phyloP scores from a whole-genome alignment of 331 rosid genomes.

The Cucumis variabilis region DNA sequence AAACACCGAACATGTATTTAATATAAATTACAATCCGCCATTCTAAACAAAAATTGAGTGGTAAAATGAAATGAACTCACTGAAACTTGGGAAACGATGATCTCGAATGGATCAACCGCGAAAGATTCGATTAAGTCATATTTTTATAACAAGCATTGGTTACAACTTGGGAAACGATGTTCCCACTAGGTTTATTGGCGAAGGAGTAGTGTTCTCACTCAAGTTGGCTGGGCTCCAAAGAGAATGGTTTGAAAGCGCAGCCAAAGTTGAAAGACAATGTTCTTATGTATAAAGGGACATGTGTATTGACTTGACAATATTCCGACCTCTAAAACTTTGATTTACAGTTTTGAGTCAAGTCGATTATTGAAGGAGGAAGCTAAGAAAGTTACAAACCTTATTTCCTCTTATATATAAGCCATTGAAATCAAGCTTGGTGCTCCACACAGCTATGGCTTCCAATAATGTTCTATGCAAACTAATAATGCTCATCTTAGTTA shows the following conservation, averaged over 20 bases:
- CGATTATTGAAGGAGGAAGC: neutral
- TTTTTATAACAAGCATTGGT: too few species aligned
- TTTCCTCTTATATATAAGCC: neutral
- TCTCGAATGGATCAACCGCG: slow-evolving; percentile 78
- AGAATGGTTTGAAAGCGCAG: neutral
- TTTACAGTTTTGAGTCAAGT: neutral
- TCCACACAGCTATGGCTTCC: neutral
- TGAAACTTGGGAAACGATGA: slow-evolving; percentile 59
- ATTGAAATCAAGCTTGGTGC: neutral
- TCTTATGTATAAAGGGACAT: neutral
- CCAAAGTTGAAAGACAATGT: neutral
- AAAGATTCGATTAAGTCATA: slow-evolving; percentile 40
- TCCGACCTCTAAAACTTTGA: neutral
- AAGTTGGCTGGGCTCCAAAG: neutral
- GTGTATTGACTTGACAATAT: neutral
- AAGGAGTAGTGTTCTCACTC: neutral
- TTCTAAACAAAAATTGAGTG: neutral
- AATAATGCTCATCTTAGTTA: neutral
- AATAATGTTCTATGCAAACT: neutral
- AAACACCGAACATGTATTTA: neutral
- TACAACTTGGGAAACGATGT: too few species aligned
- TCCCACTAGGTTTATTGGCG: neutral
- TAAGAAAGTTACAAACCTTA: neutral
- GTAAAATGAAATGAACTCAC: slow-evolving; percentile 36
- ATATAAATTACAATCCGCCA: too few species aligned